phyloP scores from a whole-genome alignment of 768 basidiomycete species.

The Punctularia strigosozonata region DNA sequence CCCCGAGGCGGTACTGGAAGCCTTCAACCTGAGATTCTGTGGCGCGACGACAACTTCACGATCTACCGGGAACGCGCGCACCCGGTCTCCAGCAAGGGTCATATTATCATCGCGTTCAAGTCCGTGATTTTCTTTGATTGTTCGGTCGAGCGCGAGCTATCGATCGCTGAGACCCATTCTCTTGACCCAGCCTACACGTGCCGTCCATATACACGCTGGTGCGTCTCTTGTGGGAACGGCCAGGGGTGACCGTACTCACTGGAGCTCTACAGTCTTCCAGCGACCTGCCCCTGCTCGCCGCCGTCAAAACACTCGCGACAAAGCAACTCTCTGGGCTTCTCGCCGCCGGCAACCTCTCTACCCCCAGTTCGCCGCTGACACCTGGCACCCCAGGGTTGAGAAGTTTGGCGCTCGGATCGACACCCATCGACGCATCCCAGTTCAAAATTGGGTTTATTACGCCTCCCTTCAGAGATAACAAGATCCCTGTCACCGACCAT shows the following conservation, averaged over 20 bases:
- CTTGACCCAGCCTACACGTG: slow-evolving; percentile 56
- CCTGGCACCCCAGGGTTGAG: no score
- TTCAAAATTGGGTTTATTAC: slow-evolving; percentile 72
- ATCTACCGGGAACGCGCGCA: slow-evolving; percentile 58
- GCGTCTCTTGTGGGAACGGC: slow-evolving; percentile 16
- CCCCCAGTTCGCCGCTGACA: no score
- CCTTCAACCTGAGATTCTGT: slow-evolving; percentile 48
- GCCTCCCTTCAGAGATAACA: slow-evolving; percentile 64
- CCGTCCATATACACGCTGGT: slow-evolving; percentile 68
- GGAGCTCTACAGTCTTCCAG: slow-evolving; percentile 43
- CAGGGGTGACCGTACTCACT: not conserved
- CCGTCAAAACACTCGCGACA: slow-evolving; percentile 43
- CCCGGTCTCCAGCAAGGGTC: slow-evolving; percentile 63
- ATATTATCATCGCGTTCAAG: slow-evolving; percentile 71
- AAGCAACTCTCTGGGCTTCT: slow-evolving; percentile 41
- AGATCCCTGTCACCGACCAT: slow-evolving; percentile 72
- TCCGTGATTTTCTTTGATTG: slow-evolving; percentile 22
- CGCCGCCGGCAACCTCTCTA: slow-evolving; percentile 13
- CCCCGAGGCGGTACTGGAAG: slow-evolving; percentile 28
- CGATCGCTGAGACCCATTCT: slow-evolving; percentile 3
- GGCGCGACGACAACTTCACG: slow-evolving; percentile 71
- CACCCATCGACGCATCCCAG: slow-evolving; percentile 16
- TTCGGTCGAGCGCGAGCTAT: slow-evolving; percentile 6
- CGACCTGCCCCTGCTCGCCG: slow-evolving; percentile 62
- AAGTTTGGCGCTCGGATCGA: not conserved